Base-by-base conservation (phyloP, 768 basidiomycete species). In the Chiua virens region DNA sequence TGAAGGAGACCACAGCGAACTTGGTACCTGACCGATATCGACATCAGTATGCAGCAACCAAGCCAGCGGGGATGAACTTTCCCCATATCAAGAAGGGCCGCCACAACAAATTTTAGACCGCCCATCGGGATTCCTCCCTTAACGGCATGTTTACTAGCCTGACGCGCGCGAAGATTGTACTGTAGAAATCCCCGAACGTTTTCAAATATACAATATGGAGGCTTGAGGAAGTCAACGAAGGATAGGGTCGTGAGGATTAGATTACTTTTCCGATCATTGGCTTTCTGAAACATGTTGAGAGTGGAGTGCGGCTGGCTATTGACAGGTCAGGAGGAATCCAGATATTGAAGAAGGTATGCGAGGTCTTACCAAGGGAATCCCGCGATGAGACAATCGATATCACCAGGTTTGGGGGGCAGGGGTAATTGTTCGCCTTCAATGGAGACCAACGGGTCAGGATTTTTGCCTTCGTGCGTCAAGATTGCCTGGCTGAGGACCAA, bases 331-430 rank as follows among this genome's bases (percentile, higher is more conserved):
- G n/a, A 37, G 52, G 11, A n/a, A n/a, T n/a, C n/a, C n/a, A n/a
- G n/a, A 45, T 13, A 27, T 14, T 17, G 17, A 27, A 21, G 25
- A 30, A 23, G 39, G 14, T 13, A 28, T 20, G 57, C 6, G 11
- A 28, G 4, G n/a, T 2, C 54, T 21, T 49, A 85, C 89, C 90
- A 92, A 32, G 90, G 90, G 56, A 92, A 87, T 0, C 91, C 90
- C 17, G 83, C 78, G 13, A 79, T 68, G 14, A 92, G 73, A 25
- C 83, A 75, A 45, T 89, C 79, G 47, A 87, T 78, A 4, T 81
- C 75, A 6, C 74, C 79, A 8, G 76, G 77, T 37, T 68, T 68
- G 4, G 81, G 80, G 11, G 77, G 79, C 4, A 61, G 59, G 3
- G 80, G 79, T 13, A 85, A 55, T 2, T 49, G 60, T 9, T 68